Conservation (phyloP, 768 basidiomycete species). For the Leucocoprinus leucothites region DNA sequence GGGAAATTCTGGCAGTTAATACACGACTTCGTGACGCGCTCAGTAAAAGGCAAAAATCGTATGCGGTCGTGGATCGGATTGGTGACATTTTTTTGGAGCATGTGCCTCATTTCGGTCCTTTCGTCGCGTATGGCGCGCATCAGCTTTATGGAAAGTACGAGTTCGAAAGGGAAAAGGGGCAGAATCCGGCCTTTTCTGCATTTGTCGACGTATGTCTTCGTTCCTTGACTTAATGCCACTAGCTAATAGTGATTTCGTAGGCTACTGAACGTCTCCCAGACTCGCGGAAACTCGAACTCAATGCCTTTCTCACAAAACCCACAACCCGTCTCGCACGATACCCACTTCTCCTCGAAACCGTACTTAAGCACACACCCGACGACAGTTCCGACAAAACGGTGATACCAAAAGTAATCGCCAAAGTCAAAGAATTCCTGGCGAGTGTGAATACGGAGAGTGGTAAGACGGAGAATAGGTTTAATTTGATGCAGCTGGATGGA, state of each 20-base stretch:
- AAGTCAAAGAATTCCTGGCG: conserved; percentile 78
- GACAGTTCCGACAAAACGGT: conserved; percentile 82
- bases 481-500: conserved; percentile 88
- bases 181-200: conserved; percentile 87
- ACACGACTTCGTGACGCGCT: conserved; percentile 88
- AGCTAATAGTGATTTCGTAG: conserved; percentile 26
- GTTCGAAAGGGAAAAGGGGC: conserved; percentile 97
- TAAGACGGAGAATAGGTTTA: conserved; percentile 94
- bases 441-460: conserved; percentile 94
- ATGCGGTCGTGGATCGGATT: conserved; percentile 88
- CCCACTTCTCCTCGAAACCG: conserved; percentile 88
- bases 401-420: conserved; percentile 72
- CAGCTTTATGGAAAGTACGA: conserved; percentile 98
- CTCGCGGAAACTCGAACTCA: conserved; percentile 94
- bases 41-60: conserved; percentile 92
- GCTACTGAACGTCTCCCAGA: conserved; percentile 89
- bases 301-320: conserved; percentile 97
- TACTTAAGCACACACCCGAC: conserved; percentile 88
- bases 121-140: conserved; percentile 93
- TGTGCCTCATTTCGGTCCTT: conserved; percentile 87
- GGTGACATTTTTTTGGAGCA: conserved; percentile 88
- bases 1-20: conserved; percentile 91
- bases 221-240: neutral
- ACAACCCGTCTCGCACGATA: conserved; percentile 97
- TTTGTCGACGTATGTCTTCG: conserved; percentile 85